Conservation (phyloP, 805 yeast genomes). For the Ogataea angusta region DNA sequence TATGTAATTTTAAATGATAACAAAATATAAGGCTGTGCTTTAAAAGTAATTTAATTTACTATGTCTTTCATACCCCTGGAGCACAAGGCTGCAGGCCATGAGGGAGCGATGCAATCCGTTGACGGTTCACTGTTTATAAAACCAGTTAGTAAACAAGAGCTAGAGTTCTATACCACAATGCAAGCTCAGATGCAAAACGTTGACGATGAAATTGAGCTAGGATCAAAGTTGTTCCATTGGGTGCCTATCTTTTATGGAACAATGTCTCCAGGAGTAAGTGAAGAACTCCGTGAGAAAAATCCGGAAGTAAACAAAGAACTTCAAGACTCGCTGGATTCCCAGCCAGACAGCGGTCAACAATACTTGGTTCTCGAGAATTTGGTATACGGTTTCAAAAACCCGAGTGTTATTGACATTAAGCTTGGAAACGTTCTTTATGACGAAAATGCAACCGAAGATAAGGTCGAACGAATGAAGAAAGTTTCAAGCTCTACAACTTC, state of each 20-base stretch:
- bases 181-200: conserved; percentile 15
- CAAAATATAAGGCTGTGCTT: conserved; percentile 1
- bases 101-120: conserved; percentile 62
- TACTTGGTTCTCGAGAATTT: conserved; percentile 72
- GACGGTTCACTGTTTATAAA: conserved; percentile 73
- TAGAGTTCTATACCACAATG: conserved; percentile 61
- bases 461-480: conserved; percentile 52
- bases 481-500: conserved; percentile 78
- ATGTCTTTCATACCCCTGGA: conserved; percentile 35
- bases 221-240: conserved; percentile 47
- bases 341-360: conserved; percentile 19
- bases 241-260: conserved; percentile 65
- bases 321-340: neutral
- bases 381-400: conserved; percentile 55
- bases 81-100: conserved; percentile 93
- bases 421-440: conserved; percentile 75
- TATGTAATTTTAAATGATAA: neutral
- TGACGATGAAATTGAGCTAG: conserved; percentile 28
- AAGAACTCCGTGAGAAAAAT: conserved; percentile 21
- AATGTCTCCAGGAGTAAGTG: conserved; percentile 43
- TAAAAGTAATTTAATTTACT: neutral
- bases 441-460: conserved; percentile 53
- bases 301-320: conserved; percentile 9
- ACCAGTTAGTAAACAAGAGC: conserved; percentile 59
- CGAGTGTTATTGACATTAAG: conserved; percentile 80